Percentiles rank a stretch among this genome's conserved stretches.
Evolutionary conservation across 1,139 yeast species (phyloP).

Genomic region (Hyphopichia buzzinii): DNA sequence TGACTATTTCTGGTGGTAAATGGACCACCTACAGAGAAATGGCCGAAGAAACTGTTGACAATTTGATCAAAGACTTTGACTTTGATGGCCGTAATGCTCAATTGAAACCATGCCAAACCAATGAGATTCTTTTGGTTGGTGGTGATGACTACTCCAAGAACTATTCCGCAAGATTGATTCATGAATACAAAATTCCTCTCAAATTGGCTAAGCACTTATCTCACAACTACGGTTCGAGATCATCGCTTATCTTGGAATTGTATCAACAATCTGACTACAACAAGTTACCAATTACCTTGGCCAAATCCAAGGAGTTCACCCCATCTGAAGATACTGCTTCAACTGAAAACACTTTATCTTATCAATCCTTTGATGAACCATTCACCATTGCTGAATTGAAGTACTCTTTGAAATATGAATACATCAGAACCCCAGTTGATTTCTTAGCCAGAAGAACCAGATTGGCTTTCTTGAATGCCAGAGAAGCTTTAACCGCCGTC

Average conservation of each 20-base stretch:
- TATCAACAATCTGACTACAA: conserved; percentile 53
- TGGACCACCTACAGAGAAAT: conserved; percentile 98
- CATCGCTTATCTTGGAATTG: conserved; percentile 72
- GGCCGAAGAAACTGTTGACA: conserved; percentile 93
- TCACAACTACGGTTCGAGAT: conserved; percentile 86
- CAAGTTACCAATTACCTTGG: conserved; percentile 62
- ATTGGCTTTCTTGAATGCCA: conserved; percentile 86
- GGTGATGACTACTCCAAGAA: conserved; percentile 68
- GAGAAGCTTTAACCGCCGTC: conserved; percentile 76
- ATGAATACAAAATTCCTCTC: conserved; percentile 71
- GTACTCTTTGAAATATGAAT: conserved; percentile 80
- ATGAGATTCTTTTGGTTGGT: conserved; percentile 65
- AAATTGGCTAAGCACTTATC: conserved; percentile 81
- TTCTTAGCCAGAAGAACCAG: conserved; percentile 93
- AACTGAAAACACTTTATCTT: conserved; percentile 36
- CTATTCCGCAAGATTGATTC: conserved; percentile 77
- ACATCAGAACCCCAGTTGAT: conserved; percentile 84
- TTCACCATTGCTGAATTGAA: conserved; percentile 89
- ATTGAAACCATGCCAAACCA: conserved; percentile 61
- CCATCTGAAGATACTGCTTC: conserved; percentile 35
- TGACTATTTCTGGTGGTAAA: conserved; percentile 95
- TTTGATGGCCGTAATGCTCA: conserved; percentile 31
- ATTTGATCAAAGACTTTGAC: conserved; percentile 54
- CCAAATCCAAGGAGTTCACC: conserved; percentile 35
- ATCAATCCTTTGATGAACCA: conserved; percentile 71